A percentile compares a stretch with the other conserved stretches of the same genome.
Conservation (phyloP, 805 yeast species). For the Naumovozyma castellii region DNA sequence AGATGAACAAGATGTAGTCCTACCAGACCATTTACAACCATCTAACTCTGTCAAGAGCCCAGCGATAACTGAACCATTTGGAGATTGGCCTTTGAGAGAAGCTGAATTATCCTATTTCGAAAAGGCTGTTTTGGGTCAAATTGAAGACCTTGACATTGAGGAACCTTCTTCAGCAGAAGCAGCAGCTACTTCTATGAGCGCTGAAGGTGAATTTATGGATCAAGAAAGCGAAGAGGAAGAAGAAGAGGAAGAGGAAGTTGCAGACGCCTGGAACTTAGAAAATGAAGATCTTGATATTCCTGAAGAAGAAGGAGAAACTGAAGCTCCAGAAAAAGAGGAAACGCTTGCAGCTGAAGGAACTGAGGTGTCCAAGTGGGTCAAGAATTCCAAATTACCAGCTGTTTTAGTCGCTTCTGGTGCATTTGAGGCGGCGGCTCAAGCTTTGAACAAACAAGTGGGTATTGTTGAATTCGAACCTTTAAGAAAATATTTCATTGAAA, state of each 20-base stretch:
- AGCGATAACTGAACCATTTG: constrained; percentile 32
- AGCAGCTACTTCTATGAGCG: constrained; percentile 12
- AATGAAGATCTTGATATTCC: constrained; percentile 70
- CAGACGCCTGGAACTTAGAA: constrained; percentile 72
- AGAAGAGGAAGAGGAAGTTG: constrained; percentile 46
- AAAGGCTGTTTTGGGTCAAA: constrained; percentile 67
- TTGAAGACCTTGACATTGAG: constrained; percentile 53
- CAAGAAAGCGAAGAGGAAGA: constrained; percentile 31
- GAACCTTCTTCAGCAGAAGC: constrained; percentile 21
- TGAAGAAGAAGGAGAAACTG: constrained; percentile 38
- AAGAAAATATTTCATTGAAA: constrained; percentile 70
- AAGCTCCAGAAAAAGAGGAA: constrained; percentile 34
- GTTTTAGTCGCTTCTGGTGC: constrained; percentile 94
- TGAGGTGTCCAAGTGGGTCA: constrained; percentile 74
- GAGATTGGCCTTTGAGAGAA: constrained; percentile 76
- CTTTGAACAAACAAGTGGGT: constrained; percentile 84
- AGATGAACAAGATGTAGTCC: constrained; percentile 49
- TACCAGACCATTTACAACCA: constrained; percentile 43
- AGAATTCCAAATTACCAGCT: constrained; percentile 83
- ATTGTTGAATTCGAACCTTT: constrained; percentile 80
- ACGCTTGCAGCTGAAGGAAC: constrained; percentile 29
- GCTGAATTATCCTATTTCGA: constrained; percentile 75
- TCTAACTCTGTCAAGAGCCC: constrained; percentile 41
- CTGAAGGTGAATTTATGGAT: constrained; percentile 19
- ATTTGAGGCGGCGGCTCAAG: constrained; percentile 89